Percentiles rank a stretch among this genome's conserved stretches.
phyloP scores from a whole-genome alignment of 2,329 filamentous ascomycete genomes.

The Fusarium transvaalense region DNA sequence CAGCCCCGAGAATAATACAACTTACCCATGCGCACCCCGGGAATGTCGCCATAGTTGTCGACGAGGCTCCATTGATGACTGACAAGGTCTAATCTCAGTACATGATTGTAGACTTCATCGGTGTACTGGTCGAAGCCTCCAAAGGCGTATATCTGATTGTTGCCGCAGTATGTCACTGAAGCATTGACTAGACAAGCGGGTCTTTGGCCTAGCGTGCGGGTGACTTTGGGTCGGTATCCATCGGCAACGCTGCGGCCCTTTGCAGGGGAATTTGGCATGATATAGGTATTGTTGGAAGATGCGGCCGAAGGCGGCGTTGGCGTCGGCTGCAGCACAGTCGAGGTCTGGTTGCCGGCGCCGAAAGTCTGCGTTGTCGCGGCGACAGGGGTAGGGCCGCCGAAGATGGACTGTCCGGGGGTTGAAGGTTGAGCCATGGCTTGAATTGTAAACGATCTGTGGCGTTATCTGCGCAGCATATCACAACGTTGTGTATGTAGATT shows the following conservation, averaged over 20 bases:
- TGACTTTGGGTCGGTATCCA: slow-evolving; percentile 87
- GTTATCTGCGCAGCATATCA: slow-evolving; percentile 46
- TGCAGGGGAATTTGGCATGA: slow-evolving; percentile 88
- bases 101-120: slow-evolving; percentile 99
- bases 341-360: slow-evolving; percentile 45
- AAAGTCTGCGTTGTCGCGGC: slow-evolving; percentile 45
- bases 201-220: slow-evolving; percentile 80
- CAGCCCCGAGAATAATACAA: neutral
- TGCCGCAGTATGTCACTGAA: slow-evolving; percentile 97
- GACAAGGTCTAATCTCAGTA: slow-evolving; percentile 86
- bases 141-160: slow-evolving; percentile 98
- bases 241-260: slow-evolving; percentile 75
- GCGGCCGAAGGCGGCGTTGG: slow-evolving; percentile 44
- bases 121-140: slow-evolving; percentile 99
- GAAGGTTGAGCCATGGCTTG: slow-evolving; percentile 60
- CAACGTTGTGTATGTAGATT: slow-evolving; percentile 22
- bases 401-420: slow-evolving; percentile 63
- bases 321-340: slow-evolving; percentile 45
- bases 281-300: slow-evolving; percentile 82
- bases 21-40: slow-evolving; percentile 94
- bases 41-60: slow-evolving; percentile 98
- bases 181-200: slow-evolving; percentile 97
- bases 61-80: slow-evolving; percentile 95
- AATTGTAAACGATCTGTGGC: slow-evolving; percentile 39
- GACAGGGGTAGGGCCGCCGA: slow-evolving; percentile 57